Evolutionary conservation across 305 asterid genomes (phyloP).

Genomic region (Fraxinus sp.): DNA sequence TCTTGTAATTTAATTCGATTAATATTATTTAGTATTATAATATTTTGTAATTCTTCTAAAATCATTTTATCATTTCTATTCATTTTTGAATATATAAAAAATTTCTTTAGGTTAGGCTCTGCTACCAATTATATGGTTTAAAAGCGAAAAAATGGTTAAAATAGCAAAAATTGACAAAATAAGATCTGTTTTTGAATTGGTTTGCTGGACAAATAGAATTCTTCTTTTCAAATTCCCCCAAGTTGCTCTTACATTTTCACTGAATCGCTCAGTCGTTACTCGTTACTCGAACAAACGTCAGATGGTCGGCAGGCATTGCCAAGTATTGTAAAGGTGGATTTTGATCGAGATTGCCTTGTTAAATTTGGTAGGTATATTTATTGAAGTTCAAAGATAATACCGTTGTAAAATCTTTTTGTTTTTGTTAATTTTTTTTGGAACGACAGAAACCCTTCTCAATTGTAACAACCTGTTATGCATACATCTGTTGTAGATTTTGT

Average conservation of each 20-base stretch:
- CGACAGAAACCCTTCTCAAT: constrained; percentile 13
- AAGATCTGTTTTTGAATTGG: no score
- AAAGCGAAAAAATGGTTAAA: no score
- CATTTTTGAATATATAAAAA: no score
- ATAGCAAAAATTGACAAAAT: no score
- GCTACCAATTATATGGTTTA: no score
- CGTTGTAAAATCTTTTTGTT: background rate
- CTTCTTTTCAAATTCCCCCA: background rate
- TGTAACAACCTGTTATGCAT: background rate
- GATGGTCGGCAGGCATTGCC: background rate
- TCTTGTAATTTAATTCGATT: no score
- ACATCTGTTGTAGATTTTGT: constrained; percentile 4
- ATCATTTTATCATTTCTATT: no score
- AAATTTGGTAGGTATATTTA: background rate
- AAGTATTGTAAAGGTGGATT: background rate
- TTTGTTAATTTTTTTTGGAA: background rate
- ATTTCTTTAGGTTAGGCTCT: no score
- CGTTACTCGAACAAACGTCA: background rate
- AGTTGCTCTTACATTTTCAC: background rate
- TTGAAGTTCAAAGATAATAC: background rate
- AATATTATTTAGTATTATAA: no score
- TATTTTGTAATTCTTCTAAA: no score
- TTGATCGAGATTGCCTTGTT: background rate
- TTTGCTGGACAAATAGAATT: no score
- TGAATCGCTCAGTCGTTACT: background rate